Conservation (phyloP, 768 basidiomycete genomes). For the Pisolithus albus region DNA sequence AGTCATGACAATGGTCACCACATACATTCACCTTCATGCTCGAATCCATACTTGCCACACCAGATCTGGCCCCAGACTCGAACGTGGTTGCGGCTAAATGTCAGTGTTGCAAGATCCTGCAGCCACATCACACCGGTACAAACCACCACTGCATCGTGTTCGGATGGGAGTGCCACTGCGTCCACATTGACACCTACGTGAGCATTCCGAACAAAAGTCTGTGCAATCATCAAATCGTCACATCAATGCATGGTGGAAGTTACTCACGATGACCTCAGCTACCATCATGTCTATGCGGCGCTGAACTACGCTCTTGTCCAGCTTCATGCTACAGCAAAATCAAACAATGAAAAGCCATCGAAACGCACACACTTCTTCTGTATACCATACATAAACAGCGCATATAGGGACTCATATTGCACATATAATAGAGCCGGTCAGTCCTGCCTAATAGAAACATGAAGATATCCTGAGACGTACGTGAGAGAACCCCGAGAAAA, state of each 20-base stretch:
- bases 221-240: conserved; percentile 7
- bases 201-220: conserved; percentile 83
- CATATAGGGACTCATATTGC: too few relatives aligned
- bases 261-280: too few relatives aligned
- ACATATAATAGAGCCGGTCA: too few relatives aligned
- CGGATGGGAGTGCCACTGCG: conserved; percentile 56
- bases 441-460: too few relatives aligned
- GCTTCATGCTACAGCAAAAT: conserved; percentile 69
- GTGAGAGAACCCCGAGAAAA: too few relatives aligned
- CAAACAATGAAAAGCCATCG: conserved; percentile 13
- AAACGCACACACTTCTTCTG: conserved; percentile 55
- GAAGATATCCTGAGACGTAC: too few relatives aligned
- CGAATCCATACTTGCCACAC: too few relatives aligned
- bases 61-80: too few relatives aligned
- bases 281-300: too few relatives aligned
- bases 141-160: conserved; percentile 85
- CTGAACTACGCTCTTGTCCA: conserved; percentile 57
- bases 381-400: conserved; percentile 82
- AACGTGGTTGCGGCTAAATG: background rate
- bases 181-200: conserved; percentile 85
- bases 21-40: too few relatives aligned
- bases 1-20: too few relatives aligned
- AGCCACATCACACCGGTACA: conserved; percentile 97
- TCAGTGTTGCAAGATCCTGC: conserved; percentile 81
- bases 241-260: background rate